Evolutionary conservation across 306 rosid genomes (phyloP).

Genomic region (Oemleria cerasiformis): DNA sequence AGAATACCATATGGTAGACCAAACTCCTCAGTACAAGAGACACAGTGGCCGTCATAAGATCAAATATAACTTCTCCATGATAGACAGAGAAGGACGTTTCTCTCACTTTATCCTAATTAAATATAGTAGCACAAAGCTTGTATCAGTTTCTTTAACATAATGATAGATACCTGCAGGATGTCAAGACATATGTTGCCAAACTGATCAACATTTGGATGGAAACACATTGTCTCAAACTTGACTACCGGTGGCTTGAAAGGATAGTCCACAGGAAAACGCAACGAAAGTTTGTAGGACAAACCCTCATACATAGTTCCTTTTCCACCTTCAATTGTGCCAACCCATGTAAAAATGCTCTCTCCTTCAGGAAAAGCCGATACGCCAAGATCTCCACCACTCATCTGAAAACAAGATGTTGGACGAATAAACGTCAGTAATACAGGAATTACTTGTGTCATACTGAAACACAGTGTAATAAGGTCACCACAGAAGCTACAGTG

Average conservation of each 20-base stretch:
- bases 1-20: background rate
- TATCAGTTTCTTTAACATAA: conserved; percentile 6
- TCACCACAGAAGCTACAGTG: background rate
- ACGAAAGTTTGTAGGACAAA: conserved; percentile 86
- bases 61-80: background rate
- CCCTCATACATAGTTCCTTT: conserved; percentile 87
- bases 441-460: background rate
- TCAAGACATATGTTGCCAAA: conserved; percentile 98
- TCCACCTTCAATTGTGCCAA: conserved; percentile 96
- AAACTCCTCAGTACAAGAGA: background rate
- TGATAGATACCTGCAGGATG: conserved; percentile 76
- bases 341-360: conserved; percentile 88
- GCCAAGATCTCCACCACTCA: conserved; percentile 92
- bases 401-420: conserved; percentile 42
- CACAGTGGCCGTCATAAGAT: background rate
- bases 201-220: conserved; percentile 96
- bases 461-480: background rate
- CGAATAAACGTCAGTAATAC: background rate
- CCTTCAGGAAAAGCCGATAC: conserved; percentile 92
- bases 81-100: background rate
- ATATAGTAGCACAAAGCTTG: background rate
- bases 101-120: background rate
- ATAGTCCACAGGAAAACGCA: conserved; percentile 82
- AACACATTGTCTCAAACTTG: conserved; percentile 92
- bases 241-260: conserved; percentile 95